These are phyloP conservation scores for Suhomyces prunicola DNA, from an alignment of 805 yeast species.

Conservation along the genomic window DNA sequence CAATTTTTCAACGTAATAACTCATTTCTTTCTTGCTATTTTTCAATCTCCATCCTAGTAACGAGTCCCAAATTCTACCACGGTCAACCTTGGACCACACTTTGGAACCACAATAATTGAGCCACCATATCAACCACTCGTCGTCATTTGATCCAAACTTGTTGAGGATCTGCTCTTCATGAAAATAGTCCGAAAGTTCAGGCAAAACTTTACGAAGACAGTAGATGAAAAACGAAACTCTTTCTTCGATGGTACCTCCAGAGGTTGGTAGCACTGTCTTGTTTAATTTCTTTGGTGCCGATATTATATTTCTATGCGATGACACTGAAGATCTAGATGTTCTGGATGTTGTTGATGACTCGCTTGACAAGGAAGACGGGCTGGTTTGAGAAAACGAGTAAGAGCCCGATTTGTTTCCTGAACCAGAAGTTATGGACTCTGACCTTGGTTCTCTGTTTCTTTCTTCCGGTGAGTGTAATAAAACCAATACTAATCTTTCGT, in stretches of 20 bases:
- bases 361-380: neutral
- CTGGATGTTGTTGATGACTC: neutral
- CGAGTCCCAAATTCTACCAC: constrained; percentile 89
- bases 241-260: constrained; percentile 65
- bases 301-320: neutral
- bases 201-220: constrained; percentile 58
- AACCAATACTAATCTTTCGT: constrained; percentile 72
- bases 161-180: constrained; percentile 76
- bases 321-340: constrained; percentile 2
- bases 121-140: constrained; percentile 96
- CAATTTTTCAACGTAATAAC: constrained; percentile 32
- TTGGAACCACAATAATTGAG: constrained; percentile 85
- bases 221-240: constrained; percentile 66
- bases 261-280: constrained; percentile 43
- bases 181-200: constrained; percentile 72
- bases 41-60: constrained; percentile 69
- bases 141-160: constrained; percentile 55
- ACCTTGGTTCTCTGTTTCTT: constrained; percentile 7
- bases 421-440: neutral
- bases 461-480: constrained; percentile 70
- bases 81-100: constrained; percentile 73
- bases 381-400: neutral
- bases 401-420: constrained; percentile 5
- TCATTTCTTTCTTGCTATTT: constrained; percentile 24
- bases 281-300: constrained; percentile 20